A percentile compares a stretch with the other conserved stretches of the same genome.
phyloP scores from a whole-genome alignment of 2,329 filamentous ascomycete species.

The Exophiala mesophila region DNA sequence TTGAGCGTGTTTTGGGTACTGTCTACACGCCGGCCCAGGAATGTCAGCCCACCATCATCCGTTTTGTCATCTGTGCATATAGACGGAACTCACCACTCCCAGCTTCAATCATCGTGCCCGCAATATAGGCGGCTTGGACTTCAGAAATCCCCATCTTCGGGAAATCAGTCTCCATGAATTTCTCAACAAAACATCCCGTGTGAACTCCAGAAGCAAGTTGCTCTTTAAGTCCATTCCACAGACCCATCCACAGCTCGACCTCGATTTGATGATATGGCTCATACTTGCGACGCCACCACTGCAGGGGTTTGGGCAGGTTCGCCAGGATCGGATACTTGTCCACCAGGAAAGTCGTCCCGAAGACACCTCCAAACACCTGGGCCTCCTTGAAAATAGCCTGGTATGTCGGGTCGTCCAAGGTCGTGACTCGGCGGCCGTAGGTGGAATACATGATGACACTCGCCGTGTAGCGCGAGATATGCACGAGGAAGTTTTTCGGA shows the following conservation, averaged over 20 bases:
- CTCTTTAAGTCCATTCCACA: constrained; percentile 19
- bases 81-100: no score
- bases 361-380: constrained; percentile 43
- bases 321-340: constrained; percentile 44
- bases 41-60: constrained; percentile 30
- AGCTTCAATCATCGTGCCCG: constrained; percentile 25
- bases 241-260: constrained; percentile 18
- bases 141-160: constrained; percentile 17
- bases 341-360: constrained; percentile 41
- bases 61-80: no score
- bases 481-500: constrained; percentile 41
- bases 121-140: constrained; percentile 18
- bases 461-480: constrained; percentile 46
- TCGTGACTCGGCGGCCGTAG: constrained; percentile 46
- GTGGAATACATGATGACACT: constrained; percentile 49
- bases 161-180: constrained; percentile 17
- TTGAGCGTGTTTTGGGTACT: constrained; percentile 30
- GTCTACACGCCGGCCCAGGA: constrained; percentile 28
- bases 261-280: no score
- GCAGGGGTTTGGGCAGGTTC: constrained; percentile 37
- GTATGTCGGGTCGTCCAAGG: constrained; percentile 39
- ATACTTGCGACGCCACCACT: no score
- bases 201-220: constrained; percentile 16
- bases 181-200: constrained; percentile 19
- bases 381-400: constrained; percentile 47